Conservation (phyloP, 371 early-diverging fungal species). For the Fennellomyces sp. region DNA sequence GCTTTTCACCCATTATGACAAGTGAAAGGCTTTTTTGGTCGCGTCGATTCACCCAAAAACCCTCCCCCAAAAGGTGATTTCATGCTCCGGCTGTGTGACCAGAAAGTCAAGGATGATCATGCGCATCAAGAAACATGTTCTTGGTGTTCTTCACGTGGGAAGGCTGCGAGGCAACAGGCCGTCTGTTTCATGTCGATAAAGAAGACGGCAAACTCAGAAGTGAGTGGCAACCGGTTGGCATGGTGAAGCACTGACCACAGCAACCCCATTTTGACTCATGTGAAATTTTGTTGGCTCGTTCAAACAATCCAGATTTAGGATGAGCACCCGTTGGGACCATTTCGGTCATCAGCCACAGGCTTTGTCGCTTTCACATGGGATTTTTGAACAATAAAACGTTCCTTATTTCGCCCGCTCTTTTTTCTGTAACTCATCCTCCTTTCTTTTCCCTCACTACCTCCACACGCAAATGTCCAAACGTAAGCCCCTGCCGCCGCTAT, state of each 20-base stretch:
- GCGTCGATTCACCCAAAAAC: too few species aligned
- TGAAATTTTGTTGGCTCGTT: not conserved
- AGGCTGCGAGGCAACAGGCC: not conserved
- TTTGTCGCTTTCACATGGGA: not conserved
- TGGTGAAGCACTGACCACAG: conserved; percentile 2
- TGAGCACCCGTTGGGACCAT: not conserved
- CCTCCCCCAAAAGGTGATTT: too few species aligned
- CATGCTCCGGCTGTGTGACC: not conserved
- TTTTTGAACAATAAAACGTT: not conserved
- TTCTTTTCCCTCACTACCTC: not conserved
- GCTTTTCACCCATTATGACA: conserved; percentile 45
- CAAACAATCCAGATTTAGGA: not conserved
- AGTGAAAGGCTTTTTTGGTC: too few species aligned
- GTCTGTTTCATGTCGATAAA: too few species aligned
- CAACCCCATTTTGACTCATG: conserved; percentile 1
- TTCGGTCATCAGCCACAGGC: not conserved
- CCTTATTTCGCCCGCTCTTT: not conserved
- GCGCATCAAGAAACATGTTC: not conserved
- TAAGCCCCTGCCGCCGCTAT: too few species aligned
- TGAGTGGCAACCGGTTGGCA: not conserved
- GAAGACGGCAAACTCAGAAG: too few species aligned
- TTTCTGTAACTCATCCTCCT: not conserved
- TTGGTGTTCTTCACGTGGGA: not conserved
- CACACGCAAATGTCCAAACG: too few species aligned
- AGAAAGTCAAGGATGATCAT: not conserved